A percentile compares a stretch with the other conserved stretches of the same genome.
These are phyloP conservation scores for Azolla pinnata DNA, from an alignment of 75 land plant species.

Conservation along the genomic window DNA sequence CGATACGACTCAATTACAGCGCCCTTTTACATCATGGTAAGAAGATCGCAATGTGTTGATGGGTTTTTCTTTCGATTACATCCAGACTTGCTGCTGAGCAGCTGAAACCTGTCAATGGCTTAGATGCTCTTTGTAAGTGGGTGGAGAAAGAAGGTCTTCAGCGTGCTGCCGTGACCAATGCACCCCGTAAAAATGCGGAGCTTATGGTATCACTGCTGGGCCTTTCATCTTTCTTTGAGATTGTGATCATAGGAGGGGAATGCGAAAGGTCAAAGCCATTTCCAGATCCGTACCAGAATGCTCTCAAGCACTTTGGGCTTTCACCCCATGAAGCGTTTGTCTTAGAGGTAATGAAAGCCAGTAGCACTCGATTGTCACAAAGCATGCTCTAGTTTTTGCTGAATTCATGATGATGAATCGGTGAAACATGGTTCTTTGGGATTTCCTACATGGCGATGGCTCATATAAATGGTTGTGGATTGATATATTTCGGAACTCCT, in stretches of 20 bases:
- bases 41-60: too few species aligned
- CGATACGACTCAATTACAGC: too few species aligned
- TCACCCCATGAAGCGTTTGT: conserved; percentile 62
- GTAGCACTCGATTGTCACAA: too few species aligned
- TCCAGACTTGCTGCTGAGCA: conserved; percentile 48
- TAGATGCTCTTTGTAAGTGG: conserved; percentile 54
- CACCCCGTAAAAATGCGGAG: conserved; percentile 82
- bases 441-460: too few species aligned
- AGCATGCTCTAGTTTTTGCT: too few species aligned
- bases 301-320: conserved; percentile 45
- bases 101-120: conserved; percentile 53
- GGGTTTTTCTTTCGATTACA: background rate
- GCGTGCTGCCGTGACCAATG: conserved; percentile 95
- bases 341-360: conserved; percentile 84
- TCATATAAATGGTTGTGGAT: too few species aligned
- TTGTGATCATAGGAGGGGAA: conserved; percentile 54
- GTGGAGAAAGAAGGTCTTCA: conserved; percentile 58
- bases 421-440: too few species aligned
- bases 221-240: conserved; percentile 58
- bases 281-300: conserved; percentile 93
- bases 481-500: too few species aligned
- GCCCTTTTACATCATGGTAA: too few species aligned
- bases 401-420: too few species aligned
- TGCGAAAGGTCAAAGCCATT: conserved; percentile 87
- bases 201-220: conserved; percentile 73